Conservation (phyloP, 176 grass and related monocot genomes). For the Urochloa ruziziensis region DNA sequence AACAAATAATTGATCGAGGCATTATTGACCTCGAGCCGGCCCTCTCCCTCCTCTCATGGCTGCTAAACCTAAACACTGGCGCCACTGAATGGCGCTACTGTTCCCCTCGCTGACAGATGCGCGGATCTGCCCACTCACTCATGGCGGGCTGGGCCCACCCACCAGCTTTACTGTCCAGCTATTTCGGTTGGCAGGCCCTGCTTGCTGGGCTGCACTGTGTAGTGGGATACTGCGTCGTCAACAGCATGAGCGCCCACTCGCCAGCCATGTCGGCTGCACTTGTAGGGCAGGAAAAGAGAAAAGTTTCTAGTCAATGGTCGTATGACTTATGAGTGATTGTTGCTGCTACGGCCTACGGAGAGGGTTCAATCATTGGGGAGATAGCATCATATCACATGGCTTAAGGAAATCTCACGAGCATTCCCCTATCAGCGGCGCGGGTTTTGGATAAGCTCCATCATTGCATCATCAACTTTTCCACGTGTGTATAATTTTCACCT, state of each 20-base stretch:
- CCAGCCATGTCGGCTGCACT: no score
- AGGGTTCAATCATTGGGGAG: background rate
- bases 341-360: background rate
- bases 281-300: background rate
- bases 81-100: no score
- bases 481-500: background rate
- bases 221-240: background rate
- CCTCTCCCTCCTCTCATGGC: no score
- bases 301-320: no score
- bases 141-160: background rate
- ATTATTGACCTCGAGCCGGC: no score
- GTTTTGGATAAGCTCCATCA: constrained; percentile 17
- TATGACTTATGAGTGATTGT: background rate
- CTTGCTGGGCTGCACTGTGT: background rate
- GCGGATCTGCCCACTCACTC: constrained; percentile 17
- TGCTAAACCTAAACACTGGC: no score
- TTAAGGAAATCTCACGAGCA: background rate
- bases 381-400: background rate
- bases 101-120: background rate
- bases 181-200: background rate
- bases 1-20: no score
- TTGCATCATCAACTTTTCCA: constrained; percentile 1
- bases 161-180: constrained; percentile 12
- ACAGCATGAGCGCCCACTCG: background rate
- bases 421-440: background rate